These are phyloP conservation scores for Phoma sp. DNA, from an alignment of 2,329 filamentous ascomycete species.

Conservation along the genomic window DNA sequence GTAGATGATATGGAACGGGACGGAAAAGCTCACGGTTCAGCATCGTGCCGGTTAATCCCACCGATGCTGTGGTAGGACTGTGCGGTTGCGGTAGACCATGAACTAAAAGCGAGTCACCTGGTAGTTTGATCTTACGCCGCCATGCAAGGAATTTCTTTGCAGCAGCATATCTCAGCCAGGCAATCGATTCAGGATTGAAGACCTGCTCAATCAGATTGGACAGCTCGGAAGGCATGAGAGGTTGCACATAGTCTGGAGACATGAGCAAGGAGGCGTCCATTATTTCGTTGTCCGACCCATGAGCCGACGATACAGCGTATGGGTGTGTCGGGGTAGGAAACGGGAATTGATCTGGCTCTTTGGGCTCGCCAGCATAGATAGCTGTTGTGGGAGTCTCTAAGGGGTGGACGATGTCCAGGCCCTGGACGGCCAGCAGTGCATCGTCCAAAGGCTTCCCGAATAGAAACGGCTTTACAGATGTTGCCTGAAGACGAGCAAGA, in stretches of 20 bases:
- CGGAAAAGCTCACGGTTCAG: slow-evolving; percentile 32
- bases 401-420: slow-evolving; percentile 30
- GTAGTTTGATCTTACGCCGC: slow-evolving; percentile 56
- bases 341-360: slow-evolving; percentile 33
- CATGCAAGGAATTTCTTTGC: slow-evolving; percentile 82
- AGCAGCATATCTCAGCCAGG: slow-evolving; percentile 81
- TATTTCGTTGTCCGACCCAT: slow-evolving; percentile 73
- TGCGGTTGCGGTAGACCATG: slow-evolving; percentile 34
- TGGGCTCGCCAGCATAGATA: not conserved
- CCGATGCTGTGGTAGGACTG: slow-evolving; percentile 38
- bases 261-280: slow-evolving; percentile 96
- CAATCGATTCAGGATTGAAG: slow-evolving; percentile 78
- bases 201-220: slow-evolving; percentile 70
- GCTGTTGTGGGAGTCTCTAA: slow-evolving; percentile 3
- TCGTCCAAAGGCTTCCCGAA: slow-evolving; percentile 60
- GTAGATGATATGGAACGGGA: not conserved
- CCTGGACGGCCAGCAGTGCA: slow-evolving; percentile 43
- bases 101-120: slow-evolving; percentile 35
- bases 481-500: slow-evolving; percentile 61
- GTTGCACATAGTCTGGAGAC: slow-evolving; percentile 87
- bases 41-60: slow-evolving; percentile 35
- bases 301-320: slow-evolving; percentile 81
- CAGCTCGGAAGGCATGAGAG: slow-evolving; percentile 79
- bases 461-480: slow-evolving; percentile 69
- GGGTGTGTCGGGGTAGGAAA: slow-evolving; percentile 50